These are phyloP conservation scores for Lactarius sp. DNA, from an alignment of 768 basidiomycete genomes.

Conservation along the genomic window DNA sequence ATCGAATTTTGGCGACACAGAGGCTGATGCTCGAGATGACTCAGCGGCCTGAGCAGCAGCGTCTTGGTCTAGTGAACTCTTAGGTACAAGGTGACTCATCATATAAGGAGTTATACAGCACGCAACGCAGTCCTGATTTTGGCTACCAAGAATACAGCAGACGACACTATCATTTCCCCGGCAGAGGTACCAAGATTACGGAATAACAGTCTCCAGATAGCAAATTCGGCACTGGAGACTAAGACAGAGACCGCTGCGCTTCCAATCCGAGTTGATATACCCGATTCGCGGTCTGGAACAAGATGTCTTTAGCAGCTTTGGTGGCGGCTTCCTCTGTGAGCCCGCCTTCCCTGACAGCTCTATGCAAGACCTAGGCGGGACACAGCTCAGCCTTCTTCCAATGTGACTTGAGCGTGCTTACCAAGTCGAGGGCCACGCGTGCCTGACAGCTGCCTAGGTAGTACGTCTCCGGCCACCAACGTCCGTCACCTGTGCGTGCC, in stretches of 20 bases:
- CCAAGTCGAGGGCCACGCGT: slow-evolving; percentile 55
- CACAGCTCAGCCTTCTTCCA: neutral
- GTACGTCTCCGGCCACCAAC: slow-evolving; percentile 75
- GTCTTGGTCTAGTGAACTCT: slow-evolving; percentile 10
- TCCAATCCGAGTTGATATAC: slow-evolving; percentile 55
- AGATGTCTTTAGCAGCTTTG: slow-evolving; percentile 45
- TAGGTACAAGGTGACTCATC: no score
- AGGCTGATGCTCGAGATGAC: slow-evolving; percentile 7
- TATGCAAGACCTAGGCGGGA: slow-evolving; percentile 48
- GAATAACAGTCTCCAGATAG: no score
- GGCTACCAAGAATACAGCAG: no score
- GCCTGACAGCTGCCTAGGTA: slow-evolving; percentile 66
- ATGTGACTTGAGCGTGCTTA: slow-evolving; percentile 26
- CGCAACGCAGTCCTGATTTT: no score
- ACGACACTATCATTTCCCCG: no score
- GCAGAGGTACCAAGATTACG: no score
- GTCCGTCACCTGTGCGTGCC: slow-evolving; percentile 47
- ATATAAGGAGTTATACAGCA: no score
- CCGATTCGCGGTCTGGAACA: slow-evolving; percentile 65
- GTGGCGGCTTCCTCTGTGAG: slow-evolving; percentile 53
- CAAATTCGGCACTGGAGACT: no score
- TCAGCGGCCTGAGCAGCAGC: neutral
- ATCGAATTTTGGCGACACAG: slow-evolving; percentile 15
- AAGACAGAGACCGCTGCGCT: no score
- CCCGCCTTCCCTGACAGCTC: slow-evolving; percentile 44